These are phyloP conservation scores for Peterozyma xylosa DNA, from an alignment of 805 yeast species.

Conservation along the genomic window DNA sequence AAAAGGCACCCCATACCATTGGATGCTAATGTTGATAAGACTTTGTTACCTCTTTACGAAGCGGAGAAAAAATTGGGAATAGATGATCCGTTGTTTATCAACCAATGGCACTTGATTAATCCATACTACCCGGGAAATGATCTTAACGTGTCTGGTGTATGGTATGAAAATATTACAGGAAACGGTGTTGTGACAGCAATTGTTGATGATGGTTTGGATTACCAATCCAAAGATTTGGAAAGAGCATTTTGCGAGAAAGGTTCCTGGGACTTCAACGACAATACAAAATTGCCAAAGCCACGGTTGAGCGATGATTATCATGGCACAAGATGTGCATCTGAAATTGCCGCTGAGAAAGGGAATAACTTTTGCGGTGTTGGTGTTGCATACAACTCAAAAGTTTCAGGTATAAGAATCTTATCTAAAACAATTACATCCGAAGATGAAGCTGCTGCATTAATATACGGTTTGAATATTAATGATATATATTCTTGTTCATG, in stretches of 20 bases:
- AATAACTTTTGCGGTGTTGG: constrained; percentile 94
- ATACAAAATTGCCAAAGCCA: constrained; percentile 72
- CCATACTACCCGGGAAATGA: constrained; percentile 70
- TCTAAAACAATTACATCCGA: constrained; percentile 75
- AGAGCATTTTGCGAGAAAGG: constrained; percentile 69
- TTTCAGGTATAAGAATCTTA: constrained; percentile 84
- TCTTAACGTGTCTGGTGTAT: constrained; percentile 77
- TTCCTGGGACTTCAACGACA: constrained; percentile 89
- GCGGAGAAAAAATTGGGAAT: constrained; percentile 52
- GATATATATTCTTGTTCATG: constrained; percentile 96
- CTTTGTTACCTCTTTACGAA: constrained; percentile 35
- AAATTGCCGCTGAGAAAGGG: constrained; percentile 77
- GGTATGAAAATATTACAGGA: constrained; percentile 81
- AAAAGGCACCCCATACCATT: constrained; percentile 52
- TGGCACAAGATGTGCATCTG: constrained; percentile 98
- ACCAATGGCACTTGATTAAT: constrained; percentile 93
- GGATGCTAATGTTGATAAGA: constrained; percentile 39
- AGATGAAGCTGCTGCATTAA: constrained; percentile 86
- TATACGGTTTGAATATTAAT: constrained; percentile 72
- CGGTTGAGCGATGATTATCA: constrained; percentile 77
- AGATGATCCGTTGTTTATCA: constrained; percentile 71
- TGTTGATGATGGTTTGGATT: constrained; percentile 92
- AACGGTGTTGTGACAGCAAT: constrained; percentile 77
- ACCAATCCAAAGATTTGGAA: constrained; percentile 63
- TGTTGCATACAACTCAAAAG: constrained; percentile 82